Percentiles rank a stretch among this genome's conserved stretches.
phyloP scores from a whole-genome alignment of 2,329 filamentous ascomycete species.

The Ophiocordyceps robertsii region DNA sequence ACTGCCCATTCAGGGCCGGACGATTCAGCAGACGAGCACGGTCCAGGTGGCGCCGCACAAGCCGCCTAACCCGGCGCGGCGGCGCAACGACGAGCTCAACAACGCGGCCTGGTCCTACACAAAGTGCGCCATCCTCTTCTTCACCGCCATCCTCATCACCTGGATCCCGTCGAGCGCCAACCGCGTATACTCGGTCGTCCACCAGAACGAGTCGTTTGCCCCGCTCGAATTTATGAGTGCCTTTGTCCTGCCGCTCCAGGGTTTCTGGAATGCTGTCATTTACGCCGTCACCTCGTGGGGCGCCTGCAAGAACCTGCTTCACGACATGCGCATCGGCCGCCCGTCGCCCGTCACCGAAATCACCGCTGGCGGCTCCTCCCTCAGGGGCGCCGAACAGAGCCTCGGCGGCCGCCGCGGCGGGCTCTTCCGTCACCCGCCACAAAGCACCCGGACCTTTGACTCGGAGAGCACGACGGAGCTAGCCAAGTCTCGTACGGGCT shows the following conservation, averaged over 20 bases:
- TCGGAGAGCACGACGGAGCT: conserved; percentile 39
- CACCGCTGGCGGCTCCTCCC: conserved; percentile 6
- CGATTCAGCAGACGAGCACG: conserved; percentile 5
- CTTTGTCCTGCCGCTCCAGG: conserved; percentile 67
- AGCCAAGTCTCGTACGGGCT: conserved; percentile 22
- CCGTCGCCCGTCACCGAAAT: conserved; percentile 21
- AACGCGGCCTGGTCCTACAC: conserved; percentile 57
- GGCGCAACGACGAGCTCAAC: conserved; percentile 37
- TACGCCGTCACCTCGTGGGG: conserved; percentile 58
- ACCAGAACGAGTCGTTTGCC: conserved; percentile 37
- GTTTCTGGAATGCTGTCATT: conserved; percentile 73
- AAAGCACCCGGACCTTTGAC: conserved; percentile 23
- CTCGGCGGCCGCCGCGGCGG: not conserved
- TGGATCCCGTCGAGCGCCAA: conserved; percentile 72
- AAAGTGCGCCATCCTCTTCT: conserved; percentile 59
- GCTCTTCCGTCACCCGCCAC: conserved; percentile 18
- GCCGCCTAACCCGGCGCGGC: conserved; percentile 16
- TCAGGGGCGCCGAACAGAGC: conserved; percentile 2
- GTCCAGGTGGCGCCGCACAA: conserved; percentile 7
- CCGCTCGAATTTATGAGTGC: conserved; percentile 57
- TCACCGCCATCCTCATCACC: conserved; percentile 56
- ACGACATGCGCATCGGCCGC: conserved; percentile 18
- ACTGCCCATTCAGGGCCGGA: conserved; percentile 14
- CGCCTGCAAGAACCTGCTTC: conserved; percentile 39
- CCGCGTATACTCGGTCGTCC: conserved; percentile 55